A percentile compares a stretch with the other conserved stretches of the same genome.
phyloP scores from a whole-genome alignment of 192 early-diverging fungal genomes.

The Cladochytrium replicatum region DNA sequence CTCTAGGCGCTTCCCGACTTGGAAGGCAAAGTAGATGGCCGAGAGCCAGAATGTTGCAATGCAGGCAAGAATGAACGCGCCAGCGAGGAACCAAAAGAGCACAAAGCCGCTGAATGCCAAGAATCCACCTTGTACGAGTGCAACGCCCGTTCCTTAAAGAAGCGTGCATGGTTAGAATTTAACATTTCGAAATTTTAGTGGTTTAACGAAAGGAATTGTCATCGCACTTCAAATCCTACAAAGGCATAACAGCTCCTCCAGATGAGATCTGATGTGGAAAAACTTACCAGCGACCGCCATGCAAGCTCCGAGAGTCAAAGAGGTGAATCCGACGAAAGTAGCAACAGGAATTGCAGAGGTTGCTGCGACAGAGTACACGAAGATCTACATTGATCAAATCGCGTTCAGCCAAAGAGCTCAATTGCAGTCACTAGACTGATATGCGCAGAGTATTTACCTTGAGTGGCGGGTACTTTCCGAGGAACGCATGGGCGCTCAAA shows the following conservation, averaged over 20 bases:
- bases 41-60: constrained; percentile 33
- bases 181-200: no score
- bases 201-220: no score
- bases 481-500: constrained; percentile 18
- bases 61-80: constrained; percentile 21
- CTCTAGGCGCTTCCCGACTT: constrained; percentile 22
- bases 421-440: neutral
- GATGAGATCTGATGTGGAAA: no score
- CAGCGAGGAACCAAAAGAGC: constrained; percentile 28
- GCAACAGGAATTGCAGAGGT: constrained; percentile 22
- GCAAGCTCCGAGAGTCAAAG: constrained; percentile 12
- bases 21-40: constrained; percentile 26
- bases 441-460: constrained; percentile 15
- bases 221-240: no score
- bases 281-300: constrained; percentile 25
- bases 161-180: no score
- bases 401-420: neutral
- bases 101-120: constrained; percentile 28
- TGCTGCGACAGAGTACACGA: constrained; percentile 23
- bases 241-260: no score
- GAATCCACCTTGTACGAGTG: constrained; percentile 29
- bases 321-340: constrained; percentile 22
- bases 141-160: constrained; percentile 24
- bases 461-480: constrained; percentile 29
- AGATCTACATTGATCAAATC: constrained; percentile 10